These are phyloP conservation scores for Podila clonocystis DNA, from an alignment of 192 early-diverging fungal genomes.

Conservation along the genomic window DNA sequence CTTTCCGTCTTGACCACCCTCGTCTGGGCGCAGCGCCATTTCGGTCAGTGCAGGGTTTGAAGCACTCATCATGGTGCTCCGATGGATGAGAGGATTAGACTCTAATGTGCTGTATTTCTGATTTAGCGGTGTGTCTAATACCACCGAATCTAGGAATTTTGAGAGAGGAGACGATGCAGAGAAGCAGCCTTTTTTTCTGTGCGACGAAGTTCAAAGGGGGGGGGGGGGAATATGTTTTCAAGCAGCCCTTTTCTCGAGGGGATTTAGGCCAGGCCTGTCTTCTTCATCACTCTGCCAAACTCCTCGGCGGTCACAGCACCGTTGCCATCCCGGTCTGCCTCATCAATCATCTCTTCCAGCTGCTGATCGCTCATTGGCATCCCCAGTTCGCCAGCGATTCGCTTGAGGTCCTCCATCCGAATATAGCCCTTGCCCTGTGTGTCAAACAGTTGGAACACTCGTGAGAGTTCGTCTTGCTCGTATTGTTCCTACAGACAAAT, in stretches of 20 bases:
- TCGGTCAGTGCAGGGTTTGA: conserved; percentile 20
- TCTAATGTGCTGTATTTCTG: no score
- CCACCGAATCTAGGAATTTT: no score
- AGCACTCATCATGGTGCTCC: neutral
- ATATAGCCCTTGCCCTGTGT: conserved; percentile 20
- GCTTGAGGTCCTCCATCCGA: conserved; percentile 33
- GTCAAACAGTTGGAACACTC: conserved; percentile 42
- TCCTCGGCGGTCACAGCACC: conserved; percentile 28
- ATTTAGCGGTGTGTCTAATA: no score
- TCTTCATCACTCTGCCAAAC: conserved; percentile 28
- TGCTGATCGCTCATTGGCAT: conserved; percentile 29
- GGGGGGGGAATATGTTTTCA: no score
- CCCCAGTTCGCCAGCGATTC: conserved; percentile 22
- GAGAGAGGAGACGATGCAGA: no score
- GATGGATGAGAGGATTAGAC: neutral
- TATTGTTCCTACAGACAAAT: conserved; percentile 7
- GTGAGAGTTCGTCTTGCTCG: conserved; percentile 30
- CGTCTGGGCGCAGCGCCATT: conserved; percentile 53
- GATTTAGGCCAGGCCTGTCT: conserved; percentile 1
- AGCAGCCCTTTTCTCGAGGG: no score
- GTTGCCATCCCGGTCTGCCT: conserved; percentile 27
- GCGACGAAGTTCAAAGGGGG: no score
- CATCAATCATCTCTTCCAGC: conserved; percentile 47
- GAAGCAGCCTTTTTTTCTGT: no score
- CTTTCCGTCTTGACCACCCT: conserved; percentile 54